Percentiles rank a stretch among this genome's conserved stretches.
phyloP scores from a whole-genome alignment of 306 rosid genomes.

The Vicia sativa region DNA sequence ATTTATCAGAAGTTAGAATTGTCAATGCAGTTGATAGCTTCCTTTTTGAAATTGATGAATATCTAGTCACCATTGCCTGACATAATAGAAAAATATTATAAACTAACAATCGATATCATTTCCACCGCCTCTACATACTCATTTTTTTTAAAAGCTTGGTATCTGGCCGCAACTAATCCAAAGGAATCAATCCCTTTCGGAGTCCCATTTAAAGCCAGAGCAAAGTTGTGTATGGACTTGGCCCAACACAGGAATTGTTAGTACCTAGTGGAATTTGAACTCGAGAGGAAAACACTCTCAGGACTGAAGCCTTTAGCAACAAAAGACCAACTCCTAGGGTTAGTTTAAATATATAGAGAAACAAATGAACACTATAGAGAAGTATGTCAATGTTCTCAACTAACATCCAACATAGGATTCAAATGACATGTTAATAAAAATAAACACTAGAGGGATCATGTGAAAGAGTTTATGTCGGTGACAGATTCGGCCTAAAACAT shows the following conservation, averaged over 20 bases:
- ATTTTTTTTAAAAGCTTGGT: too few species aligned
- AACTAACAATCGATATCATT: neutral
- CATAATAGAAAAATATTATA: slow-evolving; percentile 23
- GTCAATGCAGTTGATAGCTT: slow-evolving; percentile 72
- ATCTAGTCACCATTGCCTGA: slow-evolving; percentile 93
- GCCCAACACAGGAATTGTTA: too few species aligned
- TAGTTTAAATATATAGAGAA: neutral
- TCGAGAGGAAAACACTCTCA: too few species aligned
- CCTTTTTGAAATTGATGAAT: slow-evolving; percentile 75
- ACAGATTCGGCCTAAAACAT: too few species aligned
- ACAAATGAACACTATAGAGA: slow-evolving; percentile 5
- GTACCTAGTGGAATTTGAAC: too few species aligned
- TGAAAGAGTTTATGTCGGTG: neutral
- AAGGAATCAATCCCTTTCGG: too few species aligned
- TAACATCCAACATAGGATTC: neutral
- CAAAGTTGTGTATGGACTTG: too few species aligned
- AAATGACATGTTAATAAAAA: slow-evolving; percentile 14
- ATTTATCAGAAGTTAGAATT: slow-evolving; percentile 67
- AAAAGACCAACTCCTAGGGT: too few species aligned
- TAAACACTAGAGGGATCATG: neutral
- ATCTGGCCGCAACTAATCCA: too few species aligned
- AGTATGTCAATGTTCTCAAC: too few species aligned
- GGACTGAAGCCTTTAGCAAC: too few species aligned
- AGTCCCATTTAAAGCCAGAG: too few species aligned
- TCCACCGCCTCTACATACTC: neutral